Base-by-base conservation (phyloP, 495 filamentous ascomycete species). In the Annulohypoxylon nitens region DNA sequence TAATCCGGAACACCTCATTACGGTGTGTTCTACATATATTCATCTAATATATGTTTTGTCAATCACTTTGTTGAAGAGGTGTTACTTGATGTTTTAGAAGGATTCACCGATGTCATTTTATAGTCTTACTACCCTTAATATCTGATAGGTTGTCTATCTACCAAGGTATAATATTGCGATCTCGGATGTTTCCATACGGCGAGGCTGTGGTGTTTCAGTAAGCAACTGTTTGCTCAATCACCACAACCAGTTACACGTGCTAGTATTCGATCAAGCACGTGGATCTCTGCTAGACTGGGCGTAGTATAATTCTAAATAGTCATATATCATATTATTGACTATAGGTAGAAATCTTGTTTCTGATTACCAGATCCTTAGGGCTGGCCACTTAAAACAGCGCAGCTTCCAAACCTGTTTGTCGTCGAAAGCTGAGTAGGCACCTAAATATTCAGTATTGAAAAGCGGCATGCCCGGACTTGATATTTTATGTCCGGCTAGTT, bases 71-170 rank as follows among this genome's bases (percentile, higher is more conserved):
- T 37, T 43, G 26, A 59, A 51, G 4, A 50, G 30, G 51, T 59
- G 43, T 43, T 26, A 23, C 23, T 59, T 50, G 41, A 26, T 26
- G 37, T 59, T 54, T n/a, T n/a, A 33, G 54, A 48, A 55, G 6
- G 36, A 30, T 30, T 6, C 30, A 30, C 30, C 3, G 30, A 26
- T 59, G 39, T 50, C 25, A 26, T 20, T 37, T 47, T 48, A 9
- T 70, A 34, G 37, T 53, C 47, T 50, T 63, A 64, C 50, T 66
- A 68, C 30, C 37, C 47, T 50, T 63, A 64, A 37, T 66, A 68
- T 18, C 37, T 55, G 41, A 30, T 30, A 6, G 30, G 30, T 6
- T 4, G 16, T 16, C 18, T 10, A 18, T 58, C 12, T 43, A 54
- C 50, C 12, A 18, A 20, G 23, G 23, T 54, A 30, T 33, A 8